phyloP scores from a whole-genome alignment of 169 alveolate genomes.

The Plasmodium vivax region DNA sequence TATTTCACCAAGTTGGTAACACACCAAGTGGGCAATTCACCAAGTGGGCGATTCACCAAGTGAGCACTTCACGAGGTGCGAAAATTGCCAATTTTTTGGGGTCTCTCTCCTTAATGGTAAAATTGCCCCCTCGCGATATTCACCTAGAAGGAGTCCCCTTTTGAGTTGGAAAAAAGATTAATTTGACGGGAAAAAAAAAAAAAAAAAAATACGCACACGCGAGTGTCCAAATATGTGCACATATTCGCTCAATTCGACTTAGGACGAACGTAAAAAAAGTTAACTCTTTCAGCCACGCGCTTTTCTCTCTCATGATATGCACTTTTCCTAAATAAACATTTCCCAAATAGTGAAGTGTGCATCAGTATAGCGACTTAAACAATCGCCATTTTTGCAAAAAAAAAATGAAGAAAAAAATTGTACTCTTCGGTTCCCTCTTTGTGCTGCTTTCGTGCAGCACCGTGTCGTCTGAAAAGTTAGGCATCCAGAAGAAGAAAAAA shows the following conservation, averaged over 20 bases:
- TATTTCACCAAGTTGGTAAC: too few relatives aligned
- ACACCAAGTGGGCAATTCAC: too few relatives aligned
- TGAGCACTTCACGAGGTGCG: neutral
- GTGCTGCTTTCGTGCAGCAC: neutral
- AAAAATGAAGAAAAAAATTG: neutral
- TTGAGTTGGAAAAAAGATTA: neutral
- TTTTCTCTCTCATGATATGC: neutral
- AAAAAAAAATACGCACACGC: neutral
- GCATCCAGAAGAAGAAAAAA: neutral
- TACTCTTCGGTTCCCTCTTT: neutral
- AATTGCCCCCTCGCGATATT: neutral
- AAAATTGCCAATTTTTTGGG: neutral
- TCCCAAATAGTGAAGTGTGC: neutral
- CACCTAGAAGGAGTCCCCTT: neutral
- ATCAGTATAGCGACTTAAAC: neutral
- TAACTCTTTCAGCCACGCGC: neutral
- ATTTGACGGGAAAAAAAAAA: neutral
- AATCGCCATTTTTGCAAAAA: neutral
- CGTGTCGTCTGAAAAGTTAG: neutral
- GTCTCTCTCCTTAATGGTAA: neutral
- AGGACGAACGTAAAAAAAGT: neutral
- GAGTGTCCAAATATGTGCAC: neutral
- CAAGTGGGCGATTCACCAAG: neutral
- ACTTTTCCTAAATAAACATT: neutral
- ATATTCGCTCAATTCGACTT: neutral